Percentiles rank a stretch among this genome's conserved stretches.
Conservation (phyloP, 805 yeast species). For the Tetrapisispora fleetii region DNA sequence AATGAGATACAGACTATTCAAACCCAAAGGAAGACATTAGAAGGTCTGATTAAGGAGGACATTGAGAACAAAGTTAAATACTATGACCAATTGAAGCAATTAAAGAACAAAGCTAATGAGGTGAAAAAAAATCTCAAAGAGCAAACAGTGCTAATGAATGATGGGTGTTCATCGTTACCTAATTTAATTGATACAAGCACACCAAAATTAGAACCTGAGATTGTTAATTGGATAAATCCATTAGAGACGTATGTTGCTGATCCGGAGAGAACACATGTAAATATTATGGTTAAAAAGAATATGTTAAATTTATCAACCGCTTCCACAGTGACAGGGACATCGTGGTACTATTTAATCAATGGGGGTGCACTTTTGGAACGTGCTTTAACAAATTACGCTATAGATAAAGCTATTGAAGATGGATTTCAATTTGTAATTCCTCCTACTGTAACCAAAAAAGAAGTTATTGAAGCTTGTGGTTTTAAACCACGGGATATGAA, state of each 20-base stretch:
- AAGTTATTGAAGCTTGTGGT: slow-evolving; percentile 81
- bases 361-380: slow-evolving; percentile 86
- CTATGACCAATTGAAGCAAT: slow-evolving; percentile 11
- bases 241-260: slow-evolving; percentile 20
- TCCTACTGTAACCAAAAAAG: slow-evolving; percentile 75
- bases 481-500: slow-evolving; percentile 86
- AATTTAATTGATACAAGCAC: slow-evolving; percentile 47
- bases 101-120: slow-evolving; percentile 14
- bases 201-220: slow-evolving; percentile 31
- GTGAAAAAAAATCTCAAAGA: slow-evolving; percentile 26
- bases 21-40: slow-evolving; percentile 23
- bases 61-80: slow-evolving; percentile 10
- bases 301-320: slow-evolving; percentile 66
- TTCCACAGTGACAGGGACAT: slow-evolving; percentile 62
- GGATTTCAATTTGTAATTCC: slow-evolving; percentile 72
- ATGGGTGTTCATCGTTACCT: slow-evolving; percentile 47
- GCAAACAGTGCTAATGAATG: slow-evolving; percentile 20
- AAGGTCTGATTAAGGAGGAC: slow-evolving; percentile 17
- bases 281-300: slow-evolving; percentile 56
- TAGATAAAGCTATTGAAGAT: slow-evolving; percentile 56
- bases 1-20: slow-evolving; percentile 23
- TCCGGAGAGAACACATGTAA: slow-evolving; percentile 46
- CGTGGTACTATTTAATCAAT: slow-evolving; percentile 77
- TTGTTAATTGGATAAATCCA: slow-evolving; percentile 46
- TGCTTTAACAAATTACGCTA: slow-evolving; percentile 75